phyloP scores from a whole-genome alignment of 73 alveolate genomes.

The Stentor coeruleus region DNA sequence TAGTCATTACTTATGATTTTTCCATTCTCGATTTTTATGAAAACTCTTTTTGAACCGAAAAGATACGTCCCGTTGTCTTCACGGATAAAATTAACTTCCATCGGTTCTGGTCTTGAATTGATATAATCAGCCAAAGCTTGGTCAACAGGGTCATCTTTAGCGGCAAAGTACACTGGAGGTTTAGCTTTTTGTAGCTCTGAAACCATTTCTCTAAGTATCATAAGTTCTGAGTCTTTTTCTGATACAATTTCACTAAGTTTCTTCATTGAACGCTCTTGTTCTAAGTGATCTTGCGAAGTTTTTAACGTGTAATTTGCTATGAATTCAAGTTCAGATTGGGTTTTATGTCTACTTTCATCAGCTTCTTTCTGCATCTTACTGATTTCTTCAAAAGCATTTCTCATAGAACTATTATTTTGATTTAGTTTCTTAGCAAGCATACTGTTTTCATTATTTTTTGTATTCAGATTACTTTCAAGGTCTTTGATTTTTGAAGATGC shows the following conservation, averaged over 20 bases:
- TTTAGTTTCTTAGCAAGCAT: background rate
- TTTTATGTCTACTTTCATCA: background rate
- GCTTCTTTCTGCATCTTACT: background rate
- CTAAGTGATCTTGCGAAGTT: slow-evolving; percentile 48
- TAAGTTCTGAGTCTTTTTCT: slow-evolving; percentile 57
- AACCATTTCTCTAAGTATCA: slow-evolving; percentile 45
- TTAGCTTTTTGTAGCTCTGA: slow-evolving; percentile 46
- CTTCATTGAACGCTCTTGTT: slow-evolving; percentile 46
- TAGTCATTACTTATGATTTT: slow-evolving; percentile 45
- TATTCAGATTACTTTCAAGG: background rate
- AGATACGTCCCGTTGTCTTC: slow-evolving; percentile 58
- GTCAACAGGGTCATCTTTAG: slow-evolving; percentile 58
- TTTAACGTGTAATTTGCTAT: slow-evolving; percentile 24
- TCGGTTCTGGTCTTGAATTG: slow-evolving; percentile 49
- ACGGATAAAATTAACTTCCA: slow-evolving; percentile 59
- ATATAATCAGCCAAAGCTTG: slow-evolving; percentile 55
- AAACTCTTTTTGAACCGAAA: slow-evolving; percentile 56
- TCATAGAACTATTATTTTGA: background rate
- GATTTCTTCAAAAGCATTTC: background rate
- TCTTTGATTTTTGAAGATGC: background rate
- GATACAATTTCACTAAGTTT: slow-evolving; percentile 46
- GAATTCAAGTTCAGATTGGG: background rate
- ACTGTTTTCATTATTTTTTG: too few species aligned
- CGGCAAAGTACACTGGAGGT: slow-evolving; percentile 50
- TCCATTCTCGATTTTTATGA: slow-evolving; percentile 62